Base-by-base conservation (phyloP, 2,329 filamentous ascomycete genomes). In the Davidsoniella virescens region DNA sequence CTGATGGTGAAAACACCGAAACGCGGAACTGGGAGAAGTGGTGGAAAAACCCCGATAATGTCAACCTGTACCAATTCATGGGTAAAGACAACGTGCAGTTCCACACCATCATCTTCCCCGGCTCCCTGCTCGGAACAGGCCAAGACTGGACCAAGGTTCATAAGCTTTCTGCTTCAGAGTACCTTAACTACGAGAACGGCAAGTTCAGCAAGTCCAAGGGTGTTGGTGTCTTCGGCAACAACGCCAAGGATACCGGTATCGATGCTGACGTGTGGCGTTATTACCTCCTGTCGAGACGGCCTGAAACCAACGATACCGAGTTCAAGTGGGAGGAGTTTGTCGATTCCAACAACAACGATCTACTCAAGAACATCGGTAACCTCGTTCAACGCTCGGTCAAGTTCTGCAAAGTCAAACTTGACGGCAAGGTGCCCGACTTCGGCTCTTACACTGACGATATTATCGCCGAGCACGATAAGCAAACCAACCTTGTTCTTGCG, bases 121-220 rank as follows among this genome's bases (percentile, higher is more conserved):
- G 77, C 26, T 87, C 81, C 40, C 84, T 94, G 63, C 72, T 95
- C 9, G 88, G 88, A 52, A 90, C 87, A 0, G 71, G 74, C 42
- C 82, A 94, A 58, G 80, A 81, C 55, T 95, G 88, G 88, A 94
- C 87, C 45, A 85, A 82, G 76, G 75, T 94, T 33, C 80, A 93
- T 66, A 84, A 87, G 60, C 74, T 95, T 47, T 92, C 84, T 7
- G 88, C 87, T 1, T 92, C 87, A 1, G 88, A 95, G 62, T 69
- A 92, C 59, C 71, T 92, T 56, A 88, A 90, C 67, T 92, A 92
- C 60, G 85, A 92, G 63, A 78, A 78, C 54, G 85, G 85, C 56
- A 95, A 95, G 63, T 95, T 95, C 68, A 88, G 82, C 62, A 95
- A 95, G 67, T 92, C 85, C 47, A 76, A 87, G 58, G 84, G 84